These are phyloP conservation scores for Ambrosia trifida DNA, from an alignment of 129 eudicot species.

Conservation along the genomic window DNA sequence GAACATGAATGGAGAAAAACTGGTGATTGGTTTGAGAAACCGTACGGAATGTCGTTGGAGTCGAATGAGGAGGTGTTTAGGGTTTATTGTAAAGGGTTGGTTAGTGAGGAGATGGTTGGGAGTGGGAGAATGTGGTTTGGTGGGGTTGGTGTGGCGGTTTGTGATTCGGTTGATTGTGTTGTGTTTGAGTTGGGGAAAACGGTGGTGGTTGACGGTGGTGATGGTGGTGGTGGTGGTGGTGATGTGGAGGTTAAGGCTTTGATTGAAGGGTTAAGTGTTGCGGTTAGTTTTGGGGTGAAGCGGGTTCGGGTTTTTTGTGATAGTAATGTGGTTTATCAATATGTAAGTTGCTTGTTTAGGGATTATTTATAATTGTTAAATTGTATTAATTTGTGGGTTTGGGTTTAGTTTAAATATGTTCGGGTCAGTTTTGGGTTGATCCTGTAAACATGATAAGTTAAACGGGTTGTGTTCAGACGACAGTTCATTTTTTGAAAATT, in stretches of 20 bases:
- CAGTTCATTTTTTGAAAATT: too few relatives aligned
- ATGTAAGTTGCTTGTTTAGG: conserved; percentile 43
- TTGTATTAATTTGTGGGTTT: neutral
- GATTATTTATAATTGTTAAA: too few relatives aligned
- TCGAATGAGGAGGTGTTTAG: conserved; percentile 35
- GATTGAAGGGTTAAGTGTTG: conserved; percentile 61
- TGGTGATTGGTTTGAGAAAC: conserved; percentile 48
- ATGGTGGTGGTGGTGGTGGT: conserved; percentile 16
- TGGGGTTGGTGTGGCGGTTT: conserved; percentile 59
- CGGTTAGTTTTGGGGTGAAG: conserved; percentile 45
- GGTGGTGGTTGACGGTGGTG: conserved; percentile 15
- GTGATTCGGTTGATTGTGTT: conserved; percentile 44
- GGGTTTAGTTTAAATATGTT: too few relatives aligned
- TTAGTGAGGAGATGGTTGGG: conserved; percentile 28
- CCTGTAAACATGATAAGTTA: too few relatives aligned
- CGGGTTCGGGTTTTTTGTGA: conserved; percentile 41
- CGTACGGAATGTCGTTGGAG: conserved; percentile 38
- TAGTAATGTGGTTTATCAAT: conserved; percentile 26
- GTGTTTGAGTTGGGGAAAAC: conserved; percentile 51
- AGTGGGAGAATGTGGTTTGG: conserved; percentile 31
- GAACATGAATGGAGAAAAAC: conserved; percentile 53
- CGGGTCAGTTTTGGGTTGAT: too few relatives aligned
- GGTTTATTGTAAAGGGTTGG: conserved; percentile 66
- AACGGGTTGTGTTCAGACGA: too few relatives aligned
- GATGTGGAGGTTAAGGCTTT: conserved; percentile 50